A percentile compares a stretch with the other conserved stretches of the same genome.
These are phyloP conservation scores for Peziza echinospora DNA, from an alignment of 495 filamentous ascomycete genomes.

Conservation along the genomic window DNA sequence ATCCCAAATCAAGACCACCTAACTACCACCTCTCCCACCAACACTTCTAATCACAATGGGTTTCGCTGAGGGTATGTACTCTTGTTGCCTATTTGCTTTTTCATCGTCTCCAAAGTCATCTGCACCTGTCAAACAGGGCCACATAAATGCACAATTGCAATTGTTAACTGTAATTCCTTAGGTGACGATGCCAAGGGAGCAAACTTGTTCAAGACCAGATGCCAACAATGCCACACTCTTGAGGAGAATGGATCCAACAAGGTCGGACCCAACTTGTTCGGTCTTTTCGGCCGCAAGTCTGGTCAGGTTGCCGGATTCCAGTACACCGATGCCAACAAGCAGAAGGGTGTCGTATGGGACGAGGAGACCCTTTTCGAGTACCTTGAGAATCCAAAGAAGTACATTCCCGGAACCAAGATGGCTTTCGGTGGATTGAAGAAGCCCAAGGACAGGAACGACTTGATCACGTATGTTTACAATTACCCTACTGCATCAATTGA, in stretches of 20 bases:
- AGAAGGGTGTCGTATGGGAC: constrained; percentile 76
- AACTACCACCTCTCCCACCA: no score
- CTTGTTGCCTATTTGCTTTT: background rate
- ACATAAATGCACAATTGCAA: background rate
- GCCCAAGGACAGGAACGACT: constrained; percentile 95
- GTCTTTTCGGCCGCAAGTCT: constrained; percentile 91
- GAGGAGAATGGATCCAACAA: constrained; percentile 79
- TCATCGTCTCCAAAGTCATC: background rate
- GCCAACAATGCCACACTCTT: constrained; percentile 94
- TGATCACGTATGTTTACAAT: constrained; percentile 66
- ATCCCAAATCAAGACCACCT: no score
- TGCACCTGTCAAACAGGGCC: background rate
- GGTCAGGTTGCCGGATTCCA: constrained; percentile 77
- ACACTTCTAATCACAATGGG: constrained; percentile 9
- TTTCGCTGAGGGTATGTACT: constrained; percentile 15
- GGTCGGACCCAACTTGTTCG: constrained; percentile 89
- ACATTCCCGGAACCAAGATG: constrained; percentile 99
- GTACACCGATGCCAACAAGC: constrained; percentile 99
- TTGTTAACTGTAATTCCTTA: constrained; percentile 21
- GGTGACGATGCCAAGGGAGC: constrained; percentile 94
- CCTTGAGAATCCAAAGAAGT: constrained; percentile 87
- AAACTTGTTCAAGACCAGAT: constrained; percentile 98
- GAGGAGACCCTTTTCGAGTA: constrained; percentile 70
- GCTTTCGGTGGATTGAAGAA: constrained; percentile 99
- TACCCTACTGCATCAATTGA: no score